Base-by-base conservation (phyloP, 2,329 filamentous ascomycete species). In the Sphaerulina populicola region DNA sequence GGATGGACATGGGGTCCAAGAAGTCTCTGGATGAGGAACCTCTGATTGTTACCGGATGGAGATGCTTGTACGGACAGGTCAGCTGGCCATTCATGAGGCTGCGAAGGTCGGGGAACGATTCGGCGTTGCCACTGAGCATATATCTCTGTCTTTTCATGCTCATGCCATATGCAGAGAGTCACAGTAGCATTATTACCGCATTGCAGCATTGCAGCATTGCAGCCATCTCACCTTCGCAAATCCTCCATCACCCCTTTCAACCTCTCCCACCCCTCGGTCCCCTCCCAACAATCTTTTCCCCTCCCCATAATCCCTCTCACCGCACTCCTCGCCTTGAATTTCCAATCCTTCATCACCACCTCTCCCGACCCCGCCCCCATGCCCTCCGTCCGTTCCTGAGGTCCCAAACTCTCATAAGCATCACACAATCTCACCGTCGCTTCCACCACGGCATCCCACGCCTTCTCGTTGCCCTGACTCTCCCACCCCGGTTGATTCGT, bases 281-380 rank as follows among this genome's bases (percentile, higher is more conserved):
- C 88, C 69, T 95, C 89, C 88, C 90, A 96, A 10, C 69, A 77
- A 62, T 88, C 85, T 71, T 81, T 90, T 0, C 80, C 90, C 64
- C 86, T 85, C 0, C 88, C 85, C 76, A 94, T 77, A 6, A 97
- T 83, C 46, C 86, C 88, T 48, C 89, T 76, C 2, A 95, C 76
- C 9, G 90, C 90, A 66, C 81, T 94, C 61, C 88, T 77, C 0
- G 88, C 87, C 77, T 95, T 97, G 57, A 86, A 86, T 68, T 80
- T 86, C 93, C 93, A 98, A 62, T 83, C 83, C 52, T 77, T 78
- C 2, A 87, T 88, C 2, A 96, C 82, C 29, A 80, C 64, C 56
- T 82, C 80, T 0, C 75, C 74, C 0, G 70, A 71, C 0, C 57
- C 55, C 1, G 67, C 72, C 0, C 62, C 71, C 51, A 77, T 61